Percentiles rank a stretch among this genome's conserved stretches.
Conservation (phyloP, 139 green algal genomes). For the Diplosphaera chodatii region DNA sequence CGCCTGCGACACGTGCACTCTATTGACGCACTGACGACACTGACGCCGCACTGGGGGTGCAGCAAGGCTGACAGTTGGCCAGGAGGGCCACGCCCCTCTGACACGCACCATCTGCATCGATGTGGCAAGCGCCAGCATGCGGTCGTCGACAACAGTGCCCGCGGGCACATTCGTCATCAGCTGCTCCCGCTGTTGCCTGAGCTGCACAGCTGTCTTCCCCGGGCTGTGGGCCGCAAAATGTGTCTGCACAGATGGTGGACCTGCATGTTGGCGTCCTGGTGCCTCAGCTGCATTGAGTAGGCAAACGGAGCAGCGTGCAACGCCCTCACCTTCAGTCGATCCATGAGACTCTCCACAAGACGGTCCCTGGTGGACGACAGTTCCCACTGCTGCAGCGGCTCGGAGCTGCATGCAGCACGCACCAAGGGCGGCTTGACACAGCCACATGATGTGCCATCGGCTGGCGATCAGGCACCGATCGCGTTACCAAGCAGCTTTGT, state of each 20-base stretch:
- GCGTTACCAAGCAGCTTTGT: too few species aligned
- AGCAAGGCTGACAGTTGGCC: too few species aligned
- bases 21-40: too few species aligned
- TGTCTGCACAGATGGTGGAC: constrained; percentile 19
- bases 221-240: constrained; percentile 21
- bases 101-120: constrained; percentile 48
- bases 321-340: constrained; percentile 47
- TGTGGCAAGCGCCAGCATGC: constrained; percentile 23
- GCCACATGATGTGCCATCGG: too few species aligned
- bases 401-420: constrained; percentile 34
- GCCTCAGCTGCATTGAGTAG: too few species aligned
- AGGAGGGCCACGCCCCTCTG: too few species aligned
- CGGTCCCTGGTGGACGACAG: constrained; percentile 27
- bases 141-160: constrained; percentile 13
- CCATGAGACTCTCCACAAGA: constrained; percentile 64
- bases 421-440: too few species aligned
- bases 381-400: constrained; percentile 43
- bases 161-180: constrained; percentile 20
- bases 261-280: too few species aligned
- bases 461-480: too few species aligned
- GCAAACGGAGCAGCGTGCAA: too few species aligned
- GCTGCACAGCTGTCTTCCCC: constrained; percentile 18
- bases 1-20: too few species aligned
- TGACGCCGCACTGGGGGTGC: too few species aligned
- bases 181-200: constrained; percentile 8